Evolutionary conservation across 1,284 basidiomycete species (phyloP), one percentile per base, ranked within the genome.

Genomic region (Ustilago cynodontis): DNA sequence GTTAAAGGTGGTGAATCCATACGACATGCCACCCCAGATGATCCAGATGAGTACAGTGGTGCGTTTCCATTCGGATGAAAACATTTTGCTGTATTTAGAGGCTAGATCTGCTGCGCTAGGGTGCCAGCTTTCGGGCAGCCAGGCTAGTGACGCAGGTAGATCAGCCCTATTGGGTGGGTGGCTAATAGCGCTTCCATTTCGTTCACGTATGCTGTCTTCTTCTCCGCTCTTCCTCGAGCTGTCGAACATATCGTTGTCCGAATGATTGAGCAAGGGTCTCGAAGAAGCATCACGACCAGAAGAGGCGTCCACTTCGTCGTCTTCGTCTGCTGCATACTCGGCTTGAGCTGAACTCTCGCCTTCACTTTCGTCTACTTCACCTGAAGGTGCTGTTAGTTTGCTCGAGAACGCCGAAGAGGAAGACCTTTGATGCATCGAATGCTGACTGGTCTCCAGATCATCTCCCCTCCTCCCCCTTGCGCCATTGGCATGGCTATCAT

Each of bases 1-100:
- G 83, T 98, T 99, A 88, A 98, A 98, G 91, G 96, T 96, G 8
- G 94, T 98, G 83, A 91, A 95, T 1, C 91, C 94, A 92, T 82
- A 57, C 57, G 71, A 72, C 70, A 66, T 75, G 28, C 79, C 70
- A 10, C 79, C 79, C 84, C 84, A 85, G 45, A 85, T 80, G 50
- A 71, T 60, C 83, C 83, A 85, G 45, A 81, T 68, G 39, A 97
- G 87, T 56, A 94, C 54, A 24, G 95, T 95, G 56, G 93, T 95
- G 72, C 89, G 87, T 54, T 91, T 86, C 94, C 95, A 97, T 82
- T 94, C 90, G 0, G 92, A 92, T 16, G 90, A 88, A 37, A 98
- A 89, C 26, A 98, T 91, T 88, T 93, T 90, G 71, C 87, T 88
- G 43, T 97, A 88, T 37, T 93, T 90, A 71, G 90, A 90, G 33